These are phyloP conservation scores for Kurtzmaniella natalensis DNA, from an alignment of 1,139 yeast genomes.

Conservation along the genomic window DNA sequence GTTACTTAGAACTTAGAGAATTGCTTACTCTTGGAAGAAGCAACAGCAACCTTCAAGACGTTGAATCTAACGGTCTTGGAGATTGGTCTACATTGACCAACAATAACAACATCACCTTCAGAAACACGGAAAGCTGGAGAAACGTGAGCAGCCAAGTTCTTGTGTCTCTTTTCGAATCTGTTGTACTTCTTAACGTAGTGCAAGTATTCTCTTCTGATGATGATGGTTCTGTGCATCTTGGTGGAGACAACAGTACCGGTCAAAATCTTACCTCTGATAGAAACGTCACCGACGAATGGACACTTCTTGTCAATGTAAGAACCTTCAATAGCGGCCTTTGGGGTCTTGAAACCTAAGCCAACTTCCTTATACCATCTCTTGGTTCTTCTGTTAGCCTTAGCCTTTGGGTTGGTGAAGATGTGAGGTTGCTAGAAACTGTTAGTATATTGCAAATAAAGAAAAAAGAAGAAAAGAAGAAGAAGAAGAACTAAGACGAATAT, in stretches of 20 bases:
- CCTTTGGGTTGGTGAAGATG: constrained; percentile 99
- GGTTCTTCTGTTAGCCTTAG: constrained; percentile 97
- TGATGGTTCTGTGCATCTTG: constrained; percentile 99
- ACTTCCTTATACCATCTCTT: constrained; percentile 99
- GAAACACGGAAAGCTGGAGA: constrained; percentile 99
- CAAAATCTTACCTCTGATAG: constrained; percentile 99
- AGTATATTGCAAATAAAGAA: too few relatives aligned
- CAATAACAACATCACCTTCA: constrained; percentile 99
- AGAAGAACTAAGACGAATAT: too few relatives aligned
- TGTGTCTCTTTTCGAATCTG: constrained; percentile 99
- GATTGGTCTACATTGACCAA: constrained; percentile 99
- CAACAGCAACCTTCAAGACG: constrained; percentile 93
- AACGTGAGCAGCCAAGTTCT: constrained; percentile 99
- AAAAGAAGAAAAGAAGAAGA: too few relatives aligned
- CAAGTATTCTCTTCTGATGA: constrained; percentile 99
- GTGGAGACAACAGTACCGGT: constrained; percentile 99
- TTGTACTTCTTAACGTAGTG: constrained; percentile 99
- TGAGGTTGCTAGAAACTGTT: constrained; percentile 90
- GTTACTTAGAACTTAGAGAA: constrained; percentile 85
- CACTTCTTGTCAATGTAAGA: constrained; percentile 99
- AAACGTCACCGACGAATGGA: constrained; percentile 95
- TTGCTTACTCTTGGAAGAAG: constrained; percentile 89
- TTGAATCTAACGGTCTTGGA: constrained; percentile 99
- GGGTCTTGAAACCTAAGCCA: constrained; percentile 99
- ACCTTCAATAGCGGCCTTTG: constrained; percentile 97